Evolutionary conservation across 1,284 basidiomycete species (phyloP).

Genomic region (Cryptococcus floricola): DNA sequence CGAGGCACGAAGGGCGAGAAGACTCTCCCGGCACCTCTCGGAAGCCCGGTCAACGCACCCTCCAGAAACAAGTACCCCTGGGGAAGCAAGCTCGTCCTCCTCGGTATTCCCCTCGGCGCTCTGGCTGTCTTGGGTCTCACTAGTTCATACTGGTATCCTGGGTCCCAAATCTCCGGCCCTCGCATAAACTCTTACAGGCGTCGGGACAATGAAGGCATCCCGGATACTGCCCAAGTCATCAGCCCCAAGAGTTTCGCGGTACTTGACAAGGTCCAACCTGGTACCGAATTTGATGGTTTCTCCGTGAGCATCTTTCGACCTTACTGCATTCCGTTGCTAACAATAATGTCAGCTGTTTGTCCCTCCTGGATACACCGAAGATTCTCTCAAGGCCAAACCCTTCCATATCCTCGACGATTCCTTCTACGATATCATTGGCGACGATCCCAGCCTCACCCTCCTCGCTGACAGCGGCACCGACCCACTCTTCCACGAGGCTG

Average conservation of each 20-base stretch:
- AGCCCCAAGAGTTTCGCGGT: slow-evolving; percentile 28
- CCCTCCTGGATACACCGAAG: slow-evolving; percentile 29
- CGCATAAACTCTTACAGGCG: neutral
- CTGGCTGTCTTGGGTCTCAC: neutral
- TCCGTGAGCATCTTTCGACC: slow-evolving; percentile 23
- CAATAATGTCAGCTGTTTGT: slow-evolving; percentile 34
- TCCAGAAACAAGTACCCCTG: neutral
- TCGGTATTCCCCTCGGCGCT: neutral
- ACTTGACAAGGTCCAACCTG: slow-evolving; percentile 25
- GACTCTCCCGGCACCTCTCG: neutral
- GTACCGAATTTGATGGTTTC: slow-evolving; percentile 20
- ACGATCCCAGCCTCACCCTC: slow-evolving; percentile 57
- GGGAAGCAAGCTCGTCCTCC: neutral
- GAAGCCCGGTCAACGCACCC: neutral
- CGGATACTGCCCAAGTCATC: slow-evolving; percentile 33
- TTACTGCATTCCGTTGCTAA: neutral
- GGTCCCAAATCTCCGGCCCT: neutral
- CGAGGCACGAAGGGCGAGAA: neutral
- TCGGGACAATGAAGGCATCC: slow-evolving; percentile 1
- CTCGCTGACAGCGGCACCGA: slow-evolving; percentile 57
- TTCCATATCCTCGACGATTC: slow-evolving; percentile 65
- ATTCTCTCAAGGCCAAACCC: slow-evolving; percentile 32
- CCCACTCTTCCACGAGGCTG: slow-evolving; percentile 71
- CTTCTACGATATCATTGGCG: slow-evolving; percentile 62
- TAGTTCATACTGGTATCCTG: neutral